phyloP scores from a whole-genome alignment of 306 rosid species.

The Arachis hypogaea region DNA sequence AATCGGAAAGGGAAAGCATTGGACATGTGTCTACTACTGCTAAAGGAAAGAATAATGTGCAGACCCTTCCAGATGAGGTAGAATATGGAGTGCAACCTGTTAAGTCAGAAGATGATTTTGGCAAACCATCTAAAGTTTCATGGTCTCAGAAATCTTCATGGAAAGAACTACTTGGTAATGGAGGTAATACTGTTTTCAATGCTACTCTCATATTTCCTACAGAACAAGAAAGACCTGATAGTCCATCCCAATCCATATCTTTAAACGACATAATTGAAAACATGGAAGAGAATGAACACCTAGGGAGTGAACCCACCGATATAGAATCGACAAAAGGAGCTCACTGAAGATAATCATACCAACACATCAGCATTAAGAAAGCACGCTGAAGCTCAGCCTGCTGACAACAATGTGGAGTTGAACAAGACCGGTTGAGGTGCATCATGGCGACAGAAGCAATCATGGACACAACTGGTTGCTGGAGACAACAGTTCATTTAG shows the following conservation, averaged over 20 bases:
- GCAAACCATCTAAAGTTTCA: slow-evolving; percentile 46
- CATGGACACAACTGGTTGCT: slow-evolving; percentile 81
- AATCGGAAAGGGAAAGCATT: slow-evolving; percentile 37
- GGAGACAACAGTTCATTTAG: slow-evolving; percentile 58
- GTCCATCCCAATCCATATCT: slow-evolving; percentile 26
- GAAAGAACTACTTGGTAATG: slow-evolving; percentile 66
- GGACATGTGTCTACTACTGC: slow-evolving; percentile 38
- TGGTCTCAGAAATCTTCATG: slow-evolving; percentile 84
- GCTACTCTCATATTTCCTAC: slow-evolving; percentile 51
- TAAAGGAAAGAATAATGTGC: slow-evolving; percentile 35
- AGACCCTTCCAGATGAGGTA: slow-evolving; percentile 34
- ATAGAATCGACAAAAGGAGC: background rate
- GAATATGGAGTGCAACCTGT: slow-evolving; percentile 41
- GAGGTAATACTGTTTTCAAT: slow-evolving; percentile 51
- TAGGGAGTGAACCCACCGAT: slow-evolving; percentile 5
- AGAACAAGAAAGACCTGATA: slow-evolving; percentile 35
- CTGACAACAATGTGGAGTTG: slow-evolving; percentile 31
- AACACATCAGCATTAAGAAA: background rate
- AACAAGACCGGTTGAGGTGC: slow-evolving; percentile 63
- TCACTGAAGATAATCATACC: too few relatives aligned
- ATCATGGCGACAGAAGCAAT: slow-evolving; percentile 69
- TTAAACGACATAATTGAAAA: slow-evolving; percentile 32
- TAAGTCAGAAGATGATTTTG: slow-evolving; percentile 43
- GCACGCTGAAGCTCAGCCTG: slow-evolving; percentile 44
- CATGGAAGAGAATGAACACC: slow-evolving; percentile 24